Conservation (phyloP, 306 rosid genomes). For the barrel medic (Medicago truncatula) region DNA sequence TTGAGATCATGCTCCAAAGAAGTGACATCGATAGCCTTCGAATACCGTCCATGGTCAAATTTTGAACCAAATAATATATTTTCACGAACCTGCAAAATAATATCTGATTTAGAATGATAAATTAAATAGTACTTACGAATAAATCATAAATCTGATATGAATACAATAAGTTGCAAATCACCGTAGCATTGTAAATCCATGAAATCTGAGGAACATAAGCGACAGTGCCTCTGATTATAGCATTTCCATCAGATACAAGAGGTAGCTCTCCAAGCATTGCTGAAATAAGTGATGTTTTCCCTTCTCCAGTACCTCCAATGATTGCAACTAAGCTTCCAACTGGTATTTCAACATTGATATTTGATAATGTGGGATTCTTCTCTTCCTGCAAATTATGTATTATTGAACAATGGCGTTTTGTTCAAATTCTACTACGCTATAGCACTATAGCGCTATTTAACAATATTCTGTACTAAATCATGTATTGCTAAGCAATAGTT, state of each 20-base stretch:
- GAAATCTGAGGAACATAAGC: slow-evolving; percentile 97
- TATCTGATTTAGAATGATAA: slow-evolving; percentile 33
- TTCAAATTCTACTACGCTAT: not conserved
- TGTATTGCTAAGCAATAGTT: too few species aligned
- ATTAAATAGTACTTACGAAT: not conserved
- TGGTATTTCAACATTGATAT: slow-evolving; percentile 74
- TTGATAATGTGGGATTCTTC: slow-evolving; percentile 66
- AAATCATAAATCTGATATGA: not conserved
- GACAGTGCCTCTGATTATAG: slow-evolving; percentile 76
- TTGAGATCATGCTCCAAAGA: slow-evolving; percentile 77
- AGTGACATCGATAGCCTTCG: slow-evolving; percentile 71
- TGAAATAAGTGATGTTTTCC: slow-evolving; percentile 84
- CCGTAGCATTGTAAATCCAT: slow-evolving; percentile 96
- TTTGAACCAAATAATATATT: slow-evolving; percentile 83
- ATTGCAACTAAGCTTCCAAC: slow-evolving; percentile 87
- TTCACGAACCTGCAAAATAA: slow-evolving; percentile 72
- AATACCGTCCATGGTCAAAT: slow-evolving; percentile 65
- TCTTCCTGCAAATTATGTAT: slow-evolving; percentile 53
- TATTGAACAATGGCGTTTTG: too few species aligned
- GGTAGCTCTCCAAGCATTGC: slow-evolving; percentile 90
- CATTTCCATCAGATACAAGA: slow-evolving; percentile 50
- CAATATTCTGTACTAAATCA: too few species aligned
- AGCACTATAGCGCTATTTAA: too few species aligned
- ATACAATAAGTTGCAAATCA: slow-evolving; percentile 53
- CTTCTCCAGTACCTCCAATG: slow-evolving; percentile 96